Evolutionary conservation across 345 rosid genomes (phyloP), one percentile per base, ranked within the genome.

Genomic region (Citrus hindsii): DNA sequence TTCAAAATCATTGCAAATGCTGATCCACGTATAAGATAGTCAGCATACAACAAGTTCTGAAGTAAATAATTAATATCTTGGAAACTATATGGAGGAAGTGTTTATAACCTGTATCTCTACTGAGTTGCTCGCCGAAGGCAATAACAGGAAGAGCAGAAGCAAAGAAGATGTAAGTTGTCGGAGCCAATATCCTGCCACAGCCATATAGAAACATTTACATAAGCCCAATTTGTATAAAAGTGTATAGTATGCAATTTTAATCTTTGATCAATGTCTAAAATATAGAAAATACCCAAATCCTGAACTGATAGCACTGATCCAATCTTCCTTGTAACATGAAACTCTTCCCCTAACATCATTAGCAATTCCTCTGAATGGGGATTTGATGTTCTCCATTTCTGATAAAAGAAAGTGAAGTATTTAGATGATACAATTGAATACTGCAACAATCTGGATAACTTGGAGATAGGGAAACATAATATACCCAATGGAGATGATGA

Each of bases 71-170:
- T 0, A 62, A 62, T 62, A 28, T 62, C 35, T 28, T 27, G 65
- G 53, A 51, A 40, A 33, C 30, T 32, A 46, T 46, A 69, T 7
- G 10, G 14, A 35, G 67, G 58, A 33, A 59, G 3, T 9, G 42
- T 58, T 12, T 28, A 22, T 56, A 33, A 89, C 97, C 95, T 76
- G 98, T 94, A n/a, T 91, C 90, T 71, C 94, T 84, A 73, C 91
- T 89, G 6, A 94, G 86, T 75, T 92, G 98, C 81, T 94, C 97
- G 2, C 98, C 98, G 19, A 94, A 94, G 21, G 97, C 95, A 5
- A 94, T 86, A 46, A 94, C 98, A 9, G 95, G 98, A 77, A 94
- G 88, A 4, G 95, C 93, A 70, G 97, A 94, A 13, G 98, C 97
- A 48, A 92, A 94, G 82, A 89, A 92, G 9, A 90, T 94, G 74